phyloP scores from a whole-genome alignment of 768 basidiomycete species.

The Mycena albidolilacea region DNA sequence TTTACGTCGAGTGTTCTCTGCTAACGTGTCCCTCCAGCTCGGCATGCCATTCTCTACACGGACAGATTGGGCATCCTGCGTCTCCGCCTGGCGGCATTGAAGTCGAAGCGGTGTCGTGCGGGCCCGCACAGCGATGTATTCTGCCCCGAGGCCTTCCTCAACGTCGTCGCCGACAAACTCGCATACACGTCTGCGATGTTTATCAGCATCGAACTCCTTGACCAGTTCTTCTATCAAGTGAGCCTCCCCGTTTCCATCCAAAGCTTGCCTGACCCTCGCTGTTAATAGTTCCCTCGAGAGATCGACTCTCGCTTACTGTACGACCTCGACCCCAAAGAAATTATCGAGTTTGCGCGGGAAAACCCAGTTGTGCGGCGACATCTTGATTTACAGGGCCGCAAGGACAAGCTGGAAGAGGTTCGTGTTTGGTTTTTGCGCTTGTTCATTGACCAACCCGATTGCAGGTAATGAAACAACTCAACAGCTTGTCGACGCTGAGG shows the following conservation, averaged over 20 bases:
- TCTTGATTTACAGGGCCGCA: conserved; percentile 94
- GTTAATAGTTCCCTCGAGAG: conserved; percentile 90
- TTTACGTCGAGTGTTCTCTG: not conserved
- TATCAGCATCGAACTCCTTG: conserved; percentile 97
- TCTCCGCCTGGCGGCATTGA: conserved; percentile 87
- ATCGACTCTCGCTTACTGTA: conserved; percentile 95
- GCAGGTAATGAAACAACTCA: conserved; percentile 96
- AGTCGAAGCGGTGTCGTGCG: conserved; percentile 88
- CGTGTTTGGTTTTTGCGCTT: conserved; percentile 18
- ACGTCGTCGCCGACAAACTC: conserved; percentile 96
- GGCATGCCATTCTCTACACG: conserved; percentile 90
- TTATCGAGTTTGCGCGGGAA: conserved; percentile 93
- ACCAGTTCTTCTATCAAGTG: conserved; percentile 99
- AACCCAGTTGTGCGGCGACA: conserved; percentile 92
- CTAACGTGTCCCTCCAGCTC: conserved; percentile 66
- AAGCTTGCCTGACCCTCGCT: conserved; percentile 18
- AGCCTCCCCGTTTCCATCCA: conserved; percentile 34
- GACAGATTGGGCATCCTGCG: conserved; percentile 89
- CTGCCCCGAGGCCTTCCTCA: conserved; percentile 97
- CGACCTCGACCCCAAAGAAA: conserved; percentile 92
- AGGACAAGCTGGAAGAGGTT: conserved; percentile 97
- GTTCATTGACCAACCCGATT: conserved; percentile 12
- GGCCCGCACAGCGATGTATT: conserved; percentile 92
- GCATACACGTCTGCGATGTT: conserved; percentile 98
- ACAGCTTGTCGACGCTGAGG: conserved; percentile 90